Percentiles rank a stretch among this genome's conserved stretches.
Conservation (phyloP, 805 yeast species). For the Metschnikowia similis region DNA sequence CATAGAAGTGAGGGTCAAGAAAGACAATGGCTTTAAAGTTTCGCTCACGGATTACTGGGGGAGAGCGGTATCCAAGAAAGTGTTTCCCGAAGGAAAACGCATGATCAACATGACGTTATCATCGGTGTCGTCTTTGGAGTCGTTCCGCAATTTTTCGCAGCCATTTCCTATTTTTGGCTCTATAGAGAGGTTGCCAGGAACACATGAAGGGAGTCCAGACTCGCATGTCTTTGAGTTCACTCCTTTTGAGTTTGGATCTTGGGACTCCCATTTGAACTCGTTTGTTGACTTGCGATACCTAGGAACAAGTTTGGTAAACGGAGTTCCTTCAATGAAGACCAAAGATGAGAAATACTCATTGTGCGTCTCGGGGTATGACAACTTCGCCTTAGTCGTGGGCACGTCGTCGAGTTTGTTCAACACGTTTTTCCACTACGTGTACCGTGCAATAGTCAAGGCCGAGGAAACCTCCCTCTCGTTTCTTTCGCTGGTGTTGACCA, state of each 20-base stretch:
- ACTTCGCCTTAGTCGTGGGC: constrained; percentile 56
- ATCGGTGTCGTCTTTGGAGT: constrained; percentile 25
- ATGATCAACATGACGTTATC: constrained; percentile 38
- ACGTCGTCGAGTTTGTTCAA: constrained; percentile 64
- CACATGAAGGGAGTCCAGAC: constrained; percentile 22
- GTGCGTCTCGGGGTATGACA: constrained; percentile 54
- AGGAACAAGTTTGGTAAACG: constrained; percentile 47
- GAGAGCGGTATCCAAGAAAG: constrained; percentile 48
- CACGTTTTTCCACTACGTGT: constrained; percentile 42
- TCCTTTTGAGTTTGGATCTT: constrained; percentile 66
- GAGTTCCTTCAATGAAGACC: constrained; percentile 29
- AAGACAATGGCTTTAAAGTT: constrained; percentile 47
- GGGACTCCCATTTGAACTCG: constrained; percentile 47
- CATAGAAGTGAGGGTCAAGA: constrained; percentile 49
- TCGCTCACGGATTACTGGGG: constrained; percentile 72
- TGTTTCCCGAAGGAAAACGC: constrained; percentile 35
- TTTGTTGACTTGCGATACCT: constrained; percentile 50
- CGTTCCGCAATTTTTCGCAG: constrained; percentile 35
- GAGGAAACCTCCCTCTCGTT: constrained; percentile 9
- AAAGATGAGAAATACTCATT: constrained; percentile 21
- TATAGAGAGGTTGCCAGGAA: constrained; percentile 35
- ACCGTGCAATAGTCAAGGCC: constrained; percentile 30
- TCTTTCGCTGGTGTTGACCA: constrained; percentile 10
- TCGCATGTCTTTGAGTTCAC: constrained; percentile 55
- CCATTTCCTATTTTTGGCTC: constrained; percentile 50